Conservation (phyloP, 192 early-diverging fungal genomes). For the Helicostylum pulchrum region DNA sequence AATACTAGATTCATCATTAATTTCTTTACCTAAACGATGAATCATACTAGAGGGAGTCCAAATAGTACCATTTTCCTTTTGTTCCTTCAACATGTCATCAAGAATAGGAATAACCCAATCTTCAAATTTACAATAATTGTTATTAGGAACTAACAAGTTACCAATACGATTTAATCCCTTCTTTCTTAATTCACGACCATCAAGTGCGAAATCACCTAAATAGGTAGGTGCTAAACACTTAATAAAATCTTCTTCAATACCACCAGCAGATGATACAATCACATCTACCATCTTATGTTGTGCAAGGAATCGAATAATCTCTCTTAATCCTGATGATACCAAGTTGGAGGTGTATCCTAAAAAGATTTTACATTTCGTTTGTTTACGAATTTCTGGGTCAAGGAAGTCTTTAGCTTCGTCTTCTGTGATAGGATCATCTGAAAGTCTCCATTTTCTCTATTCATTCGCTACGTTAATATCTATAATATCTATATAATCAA, state of each 20-base stretch:
- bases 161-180: slow-evolving; percentile 95
- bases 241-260: slow-evolving; percentile 98
- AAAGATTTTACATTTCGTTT: slow-evolving; percentile 93
- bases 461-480: neutral
- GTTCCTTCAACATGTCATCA: slow-evolving; percentile 90
- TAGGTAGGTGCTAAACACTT: slow-evolving; percentile 92
- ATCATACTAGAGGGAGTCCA: slow-evolving; percentile 97
- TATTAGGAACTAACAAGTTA: slow-evolving; percentile 95
- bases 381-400: slow-evolving; percentile 58
- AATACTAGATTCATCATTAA: slow-evolving; percentile 84
- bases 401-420: slow-evolving; percentile 59
- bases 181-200: slow-evolving; percentile 76
- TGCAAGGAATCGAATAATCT: slow-evolving; percentile 85
- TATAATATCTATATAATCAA: neutral
- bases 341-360: slow-evolving; percentile 98
- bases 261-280: slow-evolving; percentile 91
- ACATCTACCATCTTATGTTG: slow-evolving; percentile 88
- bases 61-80: slow-evolving; percentile 71
- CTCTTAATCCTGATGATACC: slow-evolving; percentile 91
- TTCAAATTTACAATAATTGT: slow-evolving; percentile 99
- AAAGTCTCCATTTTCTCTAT: slow-evolving; percentile 75
- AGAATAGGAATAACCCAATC: slow-evolving; percentile 97
- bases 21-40: slow-evolving; percentile 81
- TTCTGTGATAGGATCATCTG: slow-evolving; percentile 73
- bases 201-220: slow-evolving; percentile 72